These are phyloP conservation scores for Cytospora chrysosperma DNA, from an alignment of 2,329 filamentous ascomycete genomes.

Conservation along the genomic window DNA sequence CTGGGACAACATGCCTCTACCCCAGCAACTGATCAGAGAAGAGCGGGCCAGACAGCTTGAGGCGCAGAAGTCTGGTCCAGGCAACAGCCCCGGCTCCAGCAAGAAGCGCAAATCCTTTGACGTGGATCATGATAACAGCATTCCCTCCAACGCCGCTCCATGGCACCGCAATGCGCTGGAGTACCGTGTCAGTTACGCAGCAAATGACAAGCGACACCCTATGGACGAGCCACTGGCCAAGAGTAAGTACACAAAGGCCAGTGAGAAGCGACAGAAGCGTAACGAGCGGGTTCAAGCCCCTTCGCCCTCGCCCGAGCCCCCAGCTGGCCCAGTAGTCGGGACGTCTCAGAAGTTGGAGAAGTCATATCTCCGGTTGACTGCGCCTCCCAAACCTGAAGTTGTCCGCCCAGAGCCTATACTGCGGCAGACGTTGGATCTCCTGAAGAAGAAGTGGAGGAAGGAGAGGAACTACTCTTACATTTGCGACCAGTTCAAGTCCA, in stretches of 20 bases:
- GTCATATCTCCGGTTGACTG: conserved; percentile 89
- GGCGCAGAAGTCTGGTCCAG: conserved; percentile 20
- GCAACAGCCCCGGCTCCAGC: conserved; percentile 26
- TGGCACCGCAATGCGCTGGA: conserved; percentile 70
- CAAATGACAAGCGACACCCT: conserved; percentile 44
- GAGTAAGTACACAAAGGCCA: conserved; percentile 87
- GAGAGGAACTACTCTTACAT: conserved; percentile 96
- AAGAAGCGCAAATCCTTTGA: conserved; percentile 85
- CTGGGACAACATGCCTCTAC: conserved; percentile 81
- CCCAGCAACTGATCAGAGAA: conserved; percentile 76
- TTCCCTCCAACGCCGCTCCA: conserved; percentile 52
- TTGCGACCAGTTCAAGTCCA: conserved; percentile 98
- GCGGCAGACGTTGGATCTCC: conserved; percentile 77
- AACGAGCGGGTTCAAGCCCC: conserved; percentile 68
- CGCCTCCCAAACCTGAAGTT: conserved; percentile 81
- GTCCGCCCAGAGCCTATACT: conserved; percentile 83
- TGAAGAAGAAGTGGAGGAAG: conserved; percentile 92
- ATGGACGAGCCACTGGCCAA: conserved; percentile 44
- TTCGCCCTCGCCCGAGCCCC: conserved; percentile 57
- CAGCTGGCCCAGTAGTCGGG: conserved; percentile 75
- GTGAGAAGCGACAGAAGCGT: conserved; percentile 81
- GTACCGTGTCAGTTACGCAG: conserved; percentile 69
- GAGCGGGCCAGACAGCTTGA: conserved; percentile 50
- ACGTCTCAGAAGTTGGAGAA: conserved; percentile 85
- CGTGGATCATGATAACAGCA: conserved; percentile 50